phyloP scores from a whole-genome alignment of 1,284 basidiomycete species.

The Ceratobasidium sp. region DNA sequence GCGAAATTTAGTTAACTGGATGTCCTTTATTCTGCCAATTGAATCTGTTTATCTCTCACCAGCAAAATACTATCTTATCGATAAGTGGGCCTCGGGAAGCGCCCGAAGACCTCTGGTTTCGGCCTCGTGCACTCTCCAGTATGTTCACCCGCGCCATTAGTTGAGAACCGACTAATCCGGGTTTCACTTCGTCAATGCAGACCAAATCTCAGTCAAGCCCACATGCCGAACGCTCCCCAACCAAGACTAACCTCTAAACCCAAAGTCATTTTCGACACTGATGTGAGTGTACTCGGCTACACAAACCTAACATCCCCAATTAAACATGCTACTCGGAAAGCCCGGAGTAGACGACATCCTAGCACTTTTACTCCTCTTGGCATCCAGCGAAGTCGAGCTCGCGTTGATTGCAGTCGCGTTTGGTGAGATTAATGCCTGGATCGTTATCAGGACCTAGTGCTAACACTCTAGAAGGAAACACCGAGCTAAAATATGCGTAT shows the following conservation, averaged over 20 bases:
- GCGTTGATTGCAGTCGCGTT: slow-evolving; percentile 71
- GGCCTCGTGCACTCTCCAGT: neutral
- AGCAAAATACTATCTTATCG: no score
- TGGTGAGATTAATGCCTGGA: slow-evolving; percentile 58
- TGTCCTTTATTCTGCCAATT: slow-evolving; percentile 31
- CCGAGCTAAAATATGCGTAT: slow-evolving; percentile 52
- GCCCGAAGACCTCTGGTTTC: neutral
- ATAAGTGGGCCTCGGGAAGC: neutral
- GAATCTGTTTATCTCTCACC: slow-evolving; percentile 3
- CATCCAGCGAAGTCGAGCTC: slow-evolving; percentile 78
- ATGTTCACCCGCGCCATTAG: neutral
- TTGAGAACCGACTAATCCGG: no score
- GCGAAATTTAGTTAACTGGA: slow-evolving; percentile 42
- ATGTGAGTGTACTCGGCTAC: slow-evolving; percentile 17
- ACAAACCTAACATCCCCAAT: neutral
- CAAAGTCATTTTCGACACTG: slow-evolving; percentile 43
- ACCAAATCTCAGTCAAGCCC: neutral
- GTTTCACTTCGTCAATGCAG: no score
- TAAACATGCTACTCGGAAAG: slow-evolving; percentile 3
- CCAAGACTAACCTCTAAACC: neutral
- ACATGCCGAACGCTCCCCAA: neutral
- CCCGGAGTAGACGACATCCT: slow-evolving; percentile 93
- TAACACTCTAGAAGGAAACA: slow-evolving; percentile 51
- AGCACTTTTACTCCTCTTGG: slow-evolving; percentile 75
- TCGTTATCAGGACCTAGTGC: neutral